These are phyloP conservation scores for Polygonum maritimum DNA, from an alignment of 148 eudicot species.

Conservation along the genomic window DNA sequence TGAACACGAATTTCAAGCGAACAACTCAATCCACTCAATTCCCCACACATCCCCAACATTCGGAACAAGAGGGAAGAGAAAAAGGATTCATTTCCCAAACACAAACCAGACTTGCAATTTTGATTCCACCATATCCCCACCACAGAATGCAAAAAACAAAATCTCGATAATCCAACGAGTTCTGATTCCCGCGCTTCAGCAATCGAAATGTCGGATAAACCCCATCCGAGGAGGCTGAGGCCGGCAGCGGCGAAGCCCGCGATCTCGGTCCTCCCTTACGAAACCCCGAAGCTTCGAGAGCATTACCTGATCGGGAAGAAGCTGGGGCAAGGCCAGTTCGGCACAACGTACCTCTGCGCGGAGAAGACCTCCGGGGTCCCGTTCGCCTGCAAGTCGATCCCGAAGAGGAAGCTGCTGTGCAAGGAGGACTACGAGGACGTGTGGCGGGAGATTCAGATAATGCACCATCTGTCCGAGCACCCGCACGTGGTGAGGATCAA, in stretches of 20 bases:
- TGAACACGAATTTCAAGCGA: conserved; percentile 1
- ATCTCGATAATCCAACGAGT: neutral
- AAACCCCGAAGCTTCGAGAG: conserved; percentile 14
- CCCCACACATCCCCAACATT: neutral
- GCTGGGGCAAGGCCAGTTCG: conserved; percentile 26
- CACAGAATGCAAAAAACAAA: neutral
- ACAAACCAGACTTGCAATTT: neutral
- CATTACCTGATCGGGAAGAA: conserved; percentile 20
- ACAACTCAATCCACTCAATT: conserved; percentile 9
- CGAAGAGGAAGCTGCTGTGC: conserved; percentile 17
- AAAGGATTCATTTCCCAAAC: neutral
- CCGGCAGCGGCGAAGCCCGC: conserved; percentile 13
- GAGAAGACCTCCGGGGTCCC: conserved; percentile 15
- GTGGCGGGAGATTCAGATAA: conserved; percentile 24
- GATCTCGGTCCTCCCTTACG: conserved; percentile 14
- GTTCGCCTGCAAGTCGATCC: conserved; percentile 22
- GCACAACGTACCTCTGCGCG: conserved; percentile 20
- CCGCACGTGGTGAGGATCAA: conserved; percentile 17
- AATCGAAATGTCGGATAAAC: neutral
- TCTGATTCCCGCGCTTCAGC: too few relatives aligned
- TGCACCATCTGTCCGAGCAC: conserved; percentile 25
- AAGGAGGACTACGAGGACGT: conserved; percentile 26
- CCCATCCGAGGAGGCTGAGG: conserved; percentile 11
- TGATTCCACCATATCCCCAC: neutral
- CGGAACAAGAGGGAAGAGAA: neutral